phyloP scores from a whole-genome alignment of 805 yeast species.

The Kuraishia cidri region DNA sequence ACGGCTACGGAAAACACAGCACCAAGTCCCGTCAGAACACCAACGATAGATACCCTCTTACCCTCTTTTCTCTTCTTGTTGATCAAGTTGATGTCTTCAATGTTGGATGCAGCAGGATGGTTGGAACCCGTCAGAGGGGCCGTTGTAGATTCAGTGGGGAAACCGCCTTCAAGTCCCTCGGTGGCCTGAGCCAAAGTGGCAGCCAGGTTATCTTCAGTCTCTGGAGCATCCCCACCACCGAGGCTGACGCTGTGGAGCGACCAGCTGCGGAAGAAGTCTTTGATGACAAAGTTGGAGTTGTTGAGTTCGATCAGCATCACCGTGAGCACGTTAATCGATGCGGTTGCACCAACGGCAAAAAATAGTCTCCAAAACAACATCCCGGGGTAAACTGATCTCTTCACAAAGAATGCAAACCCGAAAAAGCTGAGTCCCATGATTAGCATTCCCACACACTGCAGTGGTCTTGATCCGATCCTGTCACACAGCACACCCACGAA shows the following conservation, averaged over 20 bases:
- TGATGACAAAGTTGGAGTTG: conserved; percentile 29
- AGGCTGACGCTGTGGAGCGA: conserved; percentile 13
- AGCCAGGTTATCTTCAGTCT: conserved; percentile 16
- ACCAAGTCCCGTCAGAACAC: conserved; percentile 56
- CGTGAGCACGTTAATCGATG: conserved; percentile 33
- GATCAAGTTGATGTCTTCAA: conserved; percentile 10
- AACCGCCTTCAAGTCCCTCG: conserved; percentile 6
- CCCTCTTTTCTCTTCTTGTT: conserved; percentile 32
- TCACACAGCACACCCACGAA: conserved; percentile 57
- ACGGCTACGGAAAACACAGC: conserved; percentile 54
- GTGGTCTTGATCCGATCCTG: conserved; percentile 48
- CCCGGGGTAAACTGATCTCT: conserved; percentile 33
- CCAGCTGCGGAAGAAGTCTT: conserved; percentile 11
- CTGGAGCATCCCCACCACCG: conserved; percentile 19
- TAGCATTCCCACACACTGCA: conserved; percentile 39
- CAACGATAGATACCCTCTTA: conserved; percentile 50
- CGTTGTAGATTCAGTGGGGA: no score
- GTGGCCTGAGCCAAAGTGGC: conserved; percentile 10
- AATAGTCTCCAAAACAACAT: conserved; percentile 40
- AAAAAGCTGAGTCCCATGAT: conserved; percentile 35
- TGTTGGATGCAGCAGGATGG: conserved; percentile 5
- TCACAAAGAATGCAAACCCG: conserved; percentile 37
- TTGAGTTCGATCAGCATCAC: conserved; percentile 39
- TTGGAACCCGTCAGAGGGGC: no score
- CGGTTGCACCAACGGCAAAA: conserved; percentile 54